Conservation (phyloP, 345 rosid species). For the Melaleuca quinquenervia region DNA sequence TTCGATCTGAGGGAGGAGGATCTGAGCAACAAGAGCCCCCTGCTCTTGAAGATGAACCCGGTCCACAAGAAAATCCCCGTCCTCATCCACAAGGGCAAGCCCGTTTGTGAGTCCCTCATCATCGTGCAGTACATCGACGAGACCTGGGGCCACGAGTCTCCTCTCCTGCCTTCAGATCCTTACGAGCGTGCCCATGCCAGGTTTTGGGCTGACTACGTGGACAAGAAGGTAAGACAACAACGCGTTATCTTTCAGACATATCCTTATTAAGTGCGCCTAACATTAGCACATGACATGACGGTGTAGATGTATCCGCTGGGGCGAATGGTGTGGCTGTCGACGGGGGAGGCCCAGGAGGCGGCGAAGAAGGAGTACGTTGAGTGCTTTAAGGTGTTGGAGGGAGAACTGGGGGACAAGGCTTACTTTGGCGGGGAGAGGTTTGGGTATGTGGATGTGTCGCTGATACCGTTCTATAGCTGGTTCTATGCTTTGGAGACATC, state of each 20-base stretch:
- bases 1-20: slow-evolving; percentile 3
- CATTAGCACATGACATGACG: background rate
- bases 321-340: background rate
- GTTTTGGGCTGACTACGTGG: slow-evolving; percentile 8
- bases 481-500: background rate
- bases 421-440: slow-evolving; percentile 8
- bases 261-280: background rate
- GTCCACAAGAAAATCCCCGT: slow-evolving; percentile 1
- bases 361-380: slow-evolving; percentile 5
- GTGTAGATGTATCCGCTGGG: background rate
- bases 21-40: slow-evolving; percentile 2
- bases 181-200: background rate
- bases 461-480: slow-evolving; percentile 6
- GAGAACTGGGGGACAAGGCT: slow-evolving; percentile 12
- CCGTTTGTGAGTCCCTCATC: slow-evolving; percentile 6
- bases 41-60: slow-evolving; percentile 6
- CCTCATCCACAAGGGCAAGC: slow-evolving; percentile 8
- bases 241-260: background rate
- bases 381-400: background rate
- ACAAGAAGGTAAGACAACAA: background rate
- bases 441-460: slow-evolving; percentile 7
- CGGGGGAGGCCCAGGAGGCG: background rate
- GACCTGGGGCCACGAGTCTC: background rate
- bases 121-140: slow-evolving; percentile 4
- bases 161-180: slow-evolving; percentile 6